Conservation (phyloP, 495 filamentous ascomycete genomes). For the Penicillium egyptiacum region DNA sequence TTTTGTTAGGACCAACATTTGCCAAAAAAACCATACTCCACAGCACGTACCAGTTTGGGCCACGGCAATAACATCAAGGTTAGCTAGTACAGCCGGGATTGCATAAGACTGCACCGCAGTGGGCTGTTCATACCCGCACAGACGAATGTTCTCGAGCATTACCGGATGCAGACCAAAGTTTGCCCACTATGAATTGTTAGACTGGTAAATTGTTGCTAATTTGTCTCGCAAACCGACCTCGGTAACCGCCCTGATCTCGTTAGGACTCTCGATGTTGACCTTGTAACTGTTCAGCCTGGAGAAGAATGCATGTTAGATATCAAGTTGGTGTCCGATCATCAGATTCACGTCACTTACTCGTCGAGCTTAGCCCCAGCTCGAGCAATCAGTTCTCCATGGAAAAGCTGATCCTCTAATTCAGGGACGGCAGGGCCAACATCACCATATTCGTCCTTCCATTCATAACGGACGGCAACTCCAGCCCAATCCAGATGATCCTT, state of each 20-base stretch:
- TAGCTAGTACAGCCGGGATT: conserved; percentile 70
- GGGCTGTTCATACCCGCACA: conserved; percentile 63
- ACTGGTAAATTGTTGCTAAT: conserved; percentile 38
- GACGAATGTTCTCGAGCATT: conserved; percentile 72
- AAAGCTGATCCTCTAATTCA: conserved; percentile 72
- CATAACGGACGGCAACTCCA: conserved; percentile 64
- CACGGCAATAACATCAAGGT: conserved; percentile 78
- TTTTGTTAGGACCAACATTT: conserved; percentile 5
- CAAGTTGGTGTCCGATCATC: background rate
- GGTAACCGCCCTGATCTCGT: conserved; percentile 29
- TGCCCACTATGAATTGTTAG: conserved; percentile 51
- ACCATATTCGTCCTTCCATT: conserved; percentile 82
- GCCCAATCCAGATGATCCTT: conserved; percentile 48
- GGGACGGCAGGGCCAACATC: conserved; percentile 72
- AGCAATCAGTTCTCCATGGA: conserved; percentile 52
- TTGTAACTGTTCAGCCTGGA: conserved; percentile 2
- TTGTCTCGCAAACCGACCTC: conserved; percentile 28
- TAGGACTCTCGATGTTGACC: conserved; percentile 22
- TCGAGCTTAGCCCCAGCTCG: conserved; percentile 43
- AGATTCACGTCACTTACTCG: conserved; percentile 31
- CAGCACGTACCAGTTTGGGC: conserved; percentile 83
- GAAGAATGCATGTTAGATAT: background rate
- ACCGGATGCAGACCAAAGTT: conserved; percentile 82
- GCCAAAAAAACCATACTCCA: background rate
- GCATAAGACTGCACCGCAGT: conserved; percentile 86